A percentile compares a stretch with the other conserved stretches of the same genome.
These are phyloP conservation scores for Hypoxylon subgilvum DNA, from an alignment of 495 filamentous ascomycete genomes.

Conservation along the genomic window DNA sequence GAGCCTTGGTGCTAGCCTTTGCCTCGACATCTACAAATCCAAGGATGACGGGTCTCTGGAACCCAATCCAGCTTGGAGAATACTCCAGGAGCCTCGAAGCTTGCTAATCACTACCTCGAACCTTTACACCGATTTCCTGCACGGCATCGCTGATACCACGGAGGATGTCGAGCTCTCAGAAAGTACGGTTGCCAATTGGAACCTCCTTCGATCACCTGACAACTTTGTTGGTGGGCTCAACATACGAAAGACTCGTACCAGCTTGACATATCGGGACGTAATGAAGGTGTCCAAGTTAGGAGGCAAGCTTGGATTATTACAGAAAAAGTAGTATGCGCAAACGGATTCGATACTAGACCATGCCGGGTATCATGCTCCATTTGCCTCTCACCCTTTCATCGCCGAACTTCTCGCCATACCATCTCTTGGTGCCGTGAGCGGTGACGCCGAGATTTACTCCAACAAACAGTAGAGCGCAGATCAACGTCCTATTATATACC, in stretches of 20 bases:
- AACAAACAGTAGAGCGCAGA: conserved; percentile 74
- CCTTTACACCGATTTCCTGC: conserved; percentile 75
- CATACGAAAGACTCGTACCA: conserved; percentile 71
- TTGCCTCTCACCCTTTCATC: conserved; percentile 65
- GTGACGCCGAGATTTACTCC: conserved; percentile 80
- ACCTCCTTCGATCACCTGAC: conserved; percentile 66
- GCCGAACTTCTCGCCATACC: conserved; percentile 85
- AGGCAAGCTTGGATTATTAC: conserved; percentile 66
- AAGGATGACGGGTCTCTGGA: conserved; percentile 56
- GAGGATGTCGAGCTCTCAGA: conserved; percentile 66
- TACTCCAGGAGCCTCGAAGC: conserved; percentile 87
- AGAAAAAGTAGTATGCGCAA: conserved; percentile 43
- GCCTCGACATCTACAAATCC: conserved; percentile 79
- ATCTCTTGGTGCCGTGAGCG: conserved; percentile 74
- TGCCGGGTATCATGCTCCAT: conserved; percentile 82
- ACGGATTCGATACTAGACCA: conserved; percentile 60
- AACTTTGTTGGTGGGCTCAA: conserved; percentile 64
- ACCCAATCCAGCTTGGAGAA: conserved; percentile 62
- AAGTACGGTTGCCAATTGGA: conserved; percentile 81
- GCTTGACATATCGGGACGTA: conserved; percentile 93
- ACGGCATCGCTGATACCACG: conserved; percentile 72
- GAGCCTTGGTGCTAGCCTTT: conserved; percentile 76
- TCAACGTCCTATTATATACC: conserved; percentile 74
- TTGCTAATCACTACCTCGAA: conserved; percentile 72
- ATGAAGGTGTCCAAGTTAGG: conserved; percentile 81